phyloP scores from a whole-genome alignment of 768 basidiomycete genomes.

The Boletus barrowsii region DNA sequence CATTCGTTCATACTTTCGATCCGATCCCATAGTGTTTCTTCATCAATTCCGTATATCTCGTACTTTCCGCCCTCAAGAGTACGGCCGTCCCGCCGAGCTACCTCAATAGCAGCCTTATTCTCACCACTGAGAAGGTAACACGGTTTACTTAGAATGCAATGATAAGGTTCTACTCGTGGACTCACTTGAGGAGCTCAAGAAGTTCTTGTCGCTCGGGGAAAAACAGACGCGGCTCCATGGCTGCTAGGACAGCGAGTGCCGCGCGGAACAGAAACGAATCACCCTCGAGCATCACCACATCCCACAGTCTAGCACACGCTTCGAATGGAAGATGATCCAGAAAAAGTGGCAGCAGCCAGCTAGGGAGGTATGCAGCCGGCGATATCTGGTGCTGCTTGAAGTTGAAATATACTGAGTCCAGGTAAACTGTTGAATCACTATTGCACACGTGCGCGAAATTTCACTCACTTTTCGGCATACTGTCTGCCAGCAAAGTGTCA shows the following conservation, averaged over 20 bases:
- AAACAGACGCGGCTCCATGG: slow-evolving; percentile 82
- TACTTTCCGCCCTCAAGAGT: slow-evolving; percentile 71
- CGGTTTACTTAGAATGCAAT: slow-evolving; percentile 10
- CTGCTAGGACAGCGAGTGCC: slow-evolving; percentile 76
- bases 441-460: not conserved
- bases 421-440: not conserved
- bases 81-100: slow-evolving; percentile 69
- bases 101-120: slow-evolving; percentile 78
- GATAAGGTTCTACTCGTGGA: not conserved
- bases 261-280: slow-evolving; percentile 88
- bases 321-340: slow-evolving; percentile 88
- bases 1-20: slow-evolving; percentile 82
- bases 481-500: slow-evolving; percentile 86
- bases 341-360: slow-evolving; percentile 82
- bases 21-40: slow-evolving; percentile 81
- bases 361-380: slow-evolving; percentile 75
- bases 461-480: slow-evolving; percentile 84
- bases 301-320: slow-evolving; percentile 86
- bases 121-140: slow-evolving; percentile 55
- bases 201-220: slow-evolving; percentile 82
- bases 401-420: slow-evolving; percentile 76
- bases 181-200: slow-evolving; percentile 72
- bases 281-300: slow-evolving; percentile 82
- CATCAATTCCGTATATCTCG: slow-evolving; percentile 82
- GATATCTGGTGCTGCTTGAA: slow-evolving; percentile 93